Conservation (phyloP, 305 asterid species). For the Fraxinus greggii region DNA sequence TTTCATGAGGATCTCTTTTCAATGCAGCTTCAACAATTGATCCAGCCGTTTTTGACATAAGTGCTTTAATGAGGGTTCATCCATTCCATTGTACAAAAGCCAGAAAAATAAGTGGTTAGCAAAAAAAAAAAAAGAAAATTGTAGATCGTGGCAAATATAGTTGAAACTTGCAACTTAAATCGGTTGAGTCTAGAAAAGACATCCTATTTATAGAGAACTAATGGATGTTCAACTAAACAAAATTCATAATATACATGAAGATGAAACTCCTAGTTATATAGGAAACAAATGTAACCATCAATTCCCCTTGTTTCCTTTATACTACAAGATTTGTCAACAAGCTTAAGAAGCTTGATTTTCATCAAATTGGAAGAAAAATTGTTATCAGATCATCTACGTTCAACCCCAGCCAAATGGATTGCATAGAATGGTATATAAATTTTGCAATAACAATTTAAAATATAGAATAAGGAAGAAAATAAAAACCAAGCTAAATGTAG, state of each 20-base stretch:
- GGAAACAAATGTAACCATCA: background rate
- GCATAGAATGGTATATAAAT: background rate
- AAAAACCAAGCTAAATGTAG: background rate
- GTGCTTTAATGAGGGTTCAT: conserved; percentile 58
- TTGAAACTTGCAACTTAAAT: background rate
- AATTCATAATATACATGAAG: background rate
- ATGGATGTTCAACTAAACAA: background rate
- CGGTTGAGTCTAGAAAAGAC: background rate
- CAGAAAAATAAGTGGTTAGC: background rate
- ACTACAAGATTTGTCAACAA: background rate
- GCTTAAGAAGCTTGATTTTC: background rate
- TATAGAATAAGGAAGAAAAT: background rate
- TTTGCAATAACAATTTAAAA: background rate
- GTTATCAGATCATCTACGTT: background rate
- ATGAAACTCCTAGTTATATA: background rate
- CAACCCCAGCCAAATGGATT: background rate
- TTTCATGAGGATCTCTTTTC: conserved; percentile 95
- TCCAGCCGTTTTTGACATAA: conserved; percentile 99
- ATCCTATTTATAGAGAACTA: background rate
- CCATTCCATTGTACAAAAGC: conserved; percentile 33
- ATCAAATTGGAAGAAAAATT: background rate
- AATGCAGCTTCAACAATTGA: conserved; percentile 94
- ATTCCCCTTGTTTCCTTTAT: background rate
- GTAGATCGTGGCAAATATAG: background rate
- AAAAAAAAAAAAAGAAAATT: background rate